These are phyloP conservation scores for Escovopsis sp. DNA, from an alignment of 2,329 filamentous ascomycete genomes.

Conservation along the genomic window DNA sequence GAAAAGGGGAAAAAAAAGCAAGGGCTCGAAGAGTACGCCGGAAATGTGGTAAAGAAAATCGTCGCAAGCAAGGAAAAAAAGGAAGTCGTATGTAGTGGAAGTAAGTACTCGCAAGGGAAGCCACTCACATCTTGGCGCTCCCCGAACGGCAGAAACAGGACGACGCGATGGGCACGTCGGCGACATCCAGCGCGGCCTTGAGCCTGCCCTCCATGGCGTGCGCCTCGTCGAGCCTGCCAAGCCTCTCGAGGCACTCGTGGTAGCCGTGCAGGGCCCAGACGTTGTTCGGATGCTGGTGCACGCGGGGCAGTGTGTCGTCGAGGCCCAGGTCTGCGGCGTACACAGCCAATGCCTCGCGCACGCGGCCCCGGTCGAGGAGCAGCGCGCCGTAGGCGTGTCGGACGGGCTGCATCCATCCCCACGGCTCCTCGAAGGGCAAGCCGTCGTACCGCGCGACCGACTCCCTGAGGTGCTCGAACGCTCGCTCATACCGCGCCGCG, in stretches of 20 bases:
- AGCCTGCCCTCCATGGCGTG: constrained; percentile 25
- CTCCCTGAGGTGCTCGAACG: constrained; percentile 42
- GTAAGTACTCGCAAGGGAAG: too few species aligned
- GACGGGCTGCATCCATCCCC: constrained; percentile 67
- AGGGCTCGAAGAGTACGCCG: too few species aligned
- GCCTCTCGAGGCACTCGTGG: constrained; percentile 48
- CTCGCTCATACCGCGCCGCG: constrained; percentile 36
- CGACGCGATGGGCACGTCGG: constrained; percentile 40
- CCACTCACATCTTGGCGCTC: constrained; percentile 9
- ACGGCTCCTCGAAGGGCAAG: constrained; percentile 58
- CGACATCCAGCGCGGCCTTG: constrained; percentile 33
- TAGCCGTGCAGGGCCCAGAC: constrained; percentile 63
- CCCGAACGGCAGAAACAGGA: constrained; percentile 15
- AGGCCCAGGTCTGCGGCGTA: constrained; percentile 49
- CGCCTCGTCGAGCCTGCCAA: constrained; percentile 28
- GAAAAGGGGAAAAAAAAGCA: too few species aligned
- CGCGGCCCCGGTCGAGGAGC: constrained; percentile 47
- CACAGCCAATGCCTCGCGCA: constrained; percentile 37
- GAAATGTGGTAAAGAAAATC: too few species aligned
- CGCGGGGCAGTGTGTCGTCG: constrained; percentile 43
- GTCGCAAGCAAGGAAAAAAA: too few species aligned
- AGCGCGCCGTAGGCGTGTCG: constrained; percentile 57
- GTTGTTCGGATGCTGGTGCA: constrained; percentile 54
- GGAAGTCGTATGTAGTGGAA: too few species aligned
- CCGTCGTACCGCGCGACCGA: constrained; percentile 45